A percentile compares a stretch with the other conserved stretches of the same genome.
Evolutionary conservation across 768 basidiomycete genomes (phyloP).

Genomic region (Agaricus bisporus): DNA sequence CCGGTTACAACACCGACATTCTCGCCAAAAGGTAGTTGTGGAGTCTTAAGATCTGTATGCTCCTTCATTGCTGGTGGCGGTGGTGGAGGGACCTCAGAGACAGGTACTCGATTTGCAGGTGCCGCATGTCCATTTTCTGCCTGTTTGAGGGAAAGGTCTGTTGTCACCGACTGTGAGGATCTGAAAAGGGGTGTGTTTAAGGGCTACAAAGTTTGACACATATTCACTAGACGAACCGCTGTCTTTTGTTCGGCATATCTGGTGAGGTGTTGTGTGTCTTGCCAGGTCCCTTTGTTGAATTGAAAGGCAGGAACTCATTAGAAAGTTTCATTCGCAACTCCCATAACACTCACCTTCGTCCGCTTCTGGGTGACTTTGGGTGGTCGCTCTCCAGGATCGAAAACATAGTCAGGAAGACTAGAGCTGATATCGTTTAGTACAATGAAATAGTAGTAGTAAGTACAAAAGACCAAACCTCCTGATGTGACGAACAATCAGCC

Average conservation of each 20-base stretch:
- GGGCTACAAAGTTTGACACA: slow-evolving; percentile 17
- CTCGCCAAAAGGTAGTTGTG: slow-evolving; percentile 58
- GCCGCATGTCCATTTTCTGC: slow-evolving; percentile 33
- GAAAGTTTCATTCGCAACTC: neutral
- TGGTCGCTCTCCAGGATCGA: slow-evolving; percentile 76
- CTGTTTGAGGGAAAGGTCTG: slow-evolving; percentile 32
- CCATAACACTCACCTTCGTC: slow-evolving; percentile 46
- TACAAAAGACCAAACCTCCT: slow-evolving; percentile 52
- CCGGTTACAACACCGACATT: slow-evolving; percentile 48
- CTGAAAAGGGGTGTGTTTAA: slow-evolving; percentile 27
- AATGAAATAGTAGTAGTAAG: neutral
- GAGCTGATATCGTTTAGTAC: slow-evolving; percentile 37
- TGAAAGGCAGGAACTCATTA: neutral
- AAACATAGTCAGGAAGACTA: slow-evolving; percentile 74
- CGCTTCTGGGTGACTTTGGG: slow-evolving; percentile 68
- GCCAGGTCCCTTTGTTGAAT: slow-evolving; percentile 43
- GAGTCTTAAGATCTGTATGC: slow-evolving; percentile 45
- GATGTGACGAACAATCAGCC: slow-evolving; percentile 89
- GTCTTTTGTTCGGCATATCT: slow-evolving; percentile 75
- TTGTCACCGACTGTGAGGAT: slow-evolving; percentile 35
- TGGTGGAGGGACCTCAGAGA: slow-evolving; percentile 29
- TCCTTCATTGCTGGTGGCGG: slow-evolving; percentile 32
- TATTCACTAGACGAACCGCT: slow-evolving; percentile 55
- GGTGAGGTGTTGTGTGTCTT: slow-evolving; percentile 59
- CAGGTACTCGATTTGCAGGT: slow-evolving; percentile 22